Evolutionary conservation across 805 yeast genomes (phyloP).

Genomic region (Torulaspora gathmanii): DNA sequence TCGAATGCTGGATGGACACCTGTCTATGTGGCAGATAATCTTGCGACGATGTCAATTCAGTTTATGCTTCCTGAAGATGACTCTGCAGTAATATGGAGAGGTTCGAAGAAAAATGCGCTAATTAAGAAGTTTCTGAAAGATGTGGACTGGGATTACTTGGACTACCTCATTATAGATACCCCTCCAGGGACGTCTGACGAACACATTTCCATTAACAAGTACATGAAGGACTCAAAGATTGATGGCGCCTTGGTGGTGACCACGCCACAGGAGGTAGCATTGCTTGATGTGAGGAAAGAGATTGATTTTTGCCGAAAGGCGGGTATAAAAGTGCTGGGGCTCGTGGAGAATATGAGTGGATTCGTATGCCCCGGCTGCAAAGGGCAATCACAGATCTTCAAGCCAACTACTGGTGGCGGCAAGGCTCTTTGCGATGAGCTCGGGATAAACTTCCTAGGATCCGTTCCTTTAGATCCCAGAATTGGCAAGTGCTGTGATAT

Average conservation of each 20-base stretch:
- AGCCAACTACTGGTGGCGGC: conserved; percentile 98
- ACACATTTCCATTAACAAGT: conserved; percentile 83
- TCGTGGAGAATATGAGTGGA: conserved; percentile 97
- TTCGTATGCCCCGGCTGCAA: conserved; percentile 95
- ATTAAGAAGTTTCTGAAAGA: conserved; percentile 92
- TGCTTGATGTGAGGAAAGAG: conserved; percentile 91
- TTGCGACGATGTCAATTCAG: conserved; percentile 93
- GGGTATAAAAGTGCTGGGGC: conserved; percentile 74
- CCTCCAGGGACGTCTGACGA: conserved; percentile 99
- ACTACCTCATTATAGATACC: conserved; percentile 86
- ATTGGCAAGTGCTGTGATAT: conserved; percentile 84
- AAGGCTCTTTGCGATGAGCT: conserved; percentile 74
- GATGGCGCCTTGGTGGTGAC: conserved; percentile 95
- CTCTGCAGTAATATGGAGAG: conserved; percentile 95
- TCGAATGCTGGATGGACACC: conserved; percentile 96
- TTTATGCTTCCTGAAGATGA: conserved; percentile 92
- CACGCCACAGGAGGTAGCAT: conserved; percentile 96
- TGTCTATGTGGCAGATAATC: conserved; percentile 88
- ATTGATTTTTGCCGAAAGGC: conserved; percentile 94
- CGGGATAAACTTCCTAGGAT: conserved; percentile 74
- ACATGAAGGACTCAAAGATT: conserved; percentile 81
- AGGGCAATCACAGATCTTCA: conserved; percentile 83
- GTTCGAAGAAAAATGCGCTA: conserved; percentile 88
- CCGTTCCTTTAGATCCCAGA: conserved; percentile 93
- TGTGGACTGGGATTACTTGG: conserved; percentile 82